phyloP scores from a whole-genome alignment of 345 rosid species.

The Psidium friedrichsthalianum region DNA sequence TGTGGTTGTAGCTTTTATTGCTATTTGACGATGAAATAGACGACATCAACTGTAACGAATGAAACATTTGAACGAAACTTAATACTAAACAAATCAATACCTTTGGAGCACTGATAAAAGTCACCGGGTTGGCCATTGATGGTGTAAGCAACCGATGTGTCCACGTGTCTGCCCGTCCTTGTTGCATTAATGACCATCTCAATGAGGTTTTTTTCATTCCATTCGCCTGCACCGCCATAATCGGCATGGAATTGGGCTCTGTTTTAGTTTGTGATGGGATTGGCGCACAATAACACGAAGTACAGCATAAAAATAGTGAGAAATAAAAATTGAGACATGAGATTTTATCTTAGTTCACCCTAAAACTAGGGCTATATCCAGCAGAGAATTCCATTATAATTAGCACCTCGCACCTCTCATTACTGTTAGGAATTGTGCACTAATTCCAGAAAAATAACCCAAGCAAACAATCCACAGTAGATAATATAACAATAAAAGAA shows the following conservation, averaged over 20 bases:
- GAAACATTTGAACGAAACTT: neutral
- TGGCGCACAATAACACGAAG: too few species aligned
- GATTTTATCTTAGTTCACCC: too few species aligned
- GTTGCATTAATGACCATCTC: slow-evolving; percentile 8
- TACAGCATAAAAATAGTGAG: too few species aligned
- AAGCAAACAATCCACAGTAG: too few species aligned
- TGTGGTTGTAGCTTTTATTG: neutral
- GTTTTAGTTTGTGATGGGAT: neutral
- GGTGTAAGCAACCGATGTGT: slow-evolving; percentile 12
- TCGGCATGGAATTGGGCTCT: neutral
- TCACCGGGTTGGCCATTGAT: slow-evolving; percentile 35
- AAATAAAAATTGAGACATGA: too few species aligned
- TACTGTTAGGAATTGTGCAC: too few species aligned
- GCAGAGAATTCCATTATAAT: too few species aligned
- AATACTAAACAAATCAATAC: neutral
- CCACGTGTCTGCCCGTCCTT: slow-evolving; percentile 5
- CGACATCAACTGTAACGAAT: neutral
- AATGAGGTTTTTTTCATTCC: slow-evolving; percentile 14
- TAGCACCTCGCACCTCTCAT: too few species aligned
- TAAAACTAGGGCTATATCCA: too few species aligned
- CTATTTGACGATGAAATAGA: neutral
- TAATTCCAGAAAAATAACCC: too few species aligned
- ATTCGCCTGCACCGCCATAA: slow-evolving; percentile 5
- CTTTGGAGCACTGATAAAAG: slow-evolving; percentile 13
- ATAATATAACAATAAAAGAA: too few species aligned